Conservation (phyloP, 139 green algal species). For the Micractinium sp. region DNA sequence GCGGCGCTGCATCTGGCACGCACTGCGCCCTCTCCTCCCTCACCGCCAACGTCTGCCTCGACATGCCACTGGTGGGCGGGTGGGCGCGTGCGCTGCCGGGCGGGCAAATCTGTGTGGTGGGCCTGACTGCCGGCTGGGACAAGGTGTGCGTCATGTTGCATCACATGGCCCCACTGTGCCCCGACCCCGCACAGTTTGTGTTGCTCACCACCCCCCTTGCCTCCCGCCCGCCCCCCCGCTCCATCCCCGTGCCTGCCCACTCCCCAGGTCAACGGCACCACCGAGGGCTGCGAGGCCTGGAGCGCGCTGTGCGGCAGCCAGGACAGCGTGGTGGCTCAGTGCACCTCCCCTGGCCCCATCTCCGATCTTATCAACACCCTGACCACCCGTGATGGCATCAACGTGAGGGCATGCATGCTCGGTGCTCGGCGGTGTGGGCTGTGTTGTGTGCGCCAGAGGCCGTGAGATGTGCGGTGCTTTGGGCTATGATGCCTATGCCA, state of each 20-base stretch:
- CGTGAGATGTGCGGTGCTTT: not conserved
- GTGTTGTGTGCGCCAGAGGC: not conserved
- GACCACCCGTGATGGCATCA: not conserved
- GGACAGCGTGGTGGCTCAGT: constrained; percentile 20
- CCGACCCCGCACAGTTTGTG: not conserved
- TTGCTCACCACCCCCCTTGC: not conserved
- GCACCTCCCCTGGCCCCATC: not conserved
- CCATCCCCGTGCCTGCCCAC: too few relatives aligned
- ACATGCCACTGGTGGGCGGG: constrained; percentile 3
- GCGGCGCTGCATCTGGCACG: not conserved
- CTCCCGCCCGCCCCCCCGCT: not conserved
- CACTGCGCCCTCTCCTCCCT: constrained; percentile 15
- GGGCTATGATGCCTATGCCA: not conserved
- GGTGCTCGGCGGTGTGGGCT: not conserved
- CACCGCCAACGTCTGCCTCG: not conserved
- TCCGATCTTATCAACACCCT: not conserved
- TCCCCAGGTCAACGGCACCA: constrained; percentile 12
- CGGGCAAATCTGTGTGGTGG: not conserved
- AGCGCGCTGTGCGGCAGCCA: not conserved
- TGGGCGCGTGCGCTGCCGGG: not conserved
- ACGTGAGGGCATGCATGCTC: not conserved
- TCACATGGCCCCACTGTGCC: not conserved
- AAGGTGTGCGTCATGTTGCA: not conserved
- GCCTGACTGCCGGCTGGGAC: not conserved
- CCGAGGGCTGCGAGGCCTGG: constrained; percentile 20